Percentiles rank a stretch among this genome's conserved stretches.
Conservation (phyloP, 768 basidiomycete genomes). For the Suillus tomentosus region DNA sequence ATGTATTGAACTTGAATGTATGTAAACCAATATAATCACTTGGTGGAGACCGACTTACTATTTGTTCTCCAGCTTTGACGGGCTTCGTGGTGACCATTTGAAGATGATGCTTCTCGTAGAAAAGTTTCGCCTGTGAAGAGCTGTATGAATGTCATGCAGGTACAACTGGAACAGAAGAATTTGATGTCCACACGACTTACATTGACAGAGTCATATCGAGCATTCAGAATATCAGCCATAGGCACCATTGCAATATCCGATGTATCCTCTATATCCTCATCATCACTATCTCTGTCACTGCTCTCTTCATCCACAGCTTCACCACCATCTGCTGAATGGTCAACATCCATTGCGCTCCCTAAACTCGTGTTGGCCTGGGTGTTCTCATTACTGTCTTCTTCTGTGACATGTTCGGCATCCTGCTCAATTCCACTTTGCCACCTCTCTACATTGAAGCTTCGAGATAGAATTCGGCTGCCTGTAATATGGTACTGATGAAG, state of each 20-base stretch:
- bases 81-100: constrained; percentile 80
- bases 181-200: constrained; percentile 43
- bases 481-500: constrained; percentile 81
- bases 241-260: constrained; percentile 89
- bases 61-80: constrained; percentile 81
- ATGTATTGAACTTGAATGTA: constrained; percentile 82
- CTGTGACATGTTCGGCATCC: constrained; percentile 26
- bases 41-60: constrained; percentile 53
- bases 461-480: constrained; percentile 89
- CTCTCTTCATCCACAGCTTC: constrained; percentile 35
- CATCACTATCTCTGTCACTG: constrained; percentile 43
- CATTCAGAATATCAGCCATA: constrained; percentile 95
- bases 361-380: constrained; percentile 18
- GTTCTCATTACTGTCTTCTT: constrained; percentile 45
- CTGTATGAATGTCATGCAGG: constrained; percentile 10
- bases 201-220: constrained; percentile 81
- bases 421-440: constrained; percentile 38
- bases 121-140: constrained; percentile 71
- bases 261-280: constrained; percentile 55
- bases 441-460: constrained; percentile 84
- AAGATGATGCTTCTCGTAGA: constrained; percentile 70
- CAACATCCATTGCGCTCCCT: constrained; percentile 36
- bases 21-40: not conserved
- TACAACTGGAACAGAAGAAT: not conserved
- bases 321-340: constrained; percentile 19